Base-by-base conservation (phyloP, 1,284 basidiomycete genomes). In the Hemileia vastatrix region DNA sequence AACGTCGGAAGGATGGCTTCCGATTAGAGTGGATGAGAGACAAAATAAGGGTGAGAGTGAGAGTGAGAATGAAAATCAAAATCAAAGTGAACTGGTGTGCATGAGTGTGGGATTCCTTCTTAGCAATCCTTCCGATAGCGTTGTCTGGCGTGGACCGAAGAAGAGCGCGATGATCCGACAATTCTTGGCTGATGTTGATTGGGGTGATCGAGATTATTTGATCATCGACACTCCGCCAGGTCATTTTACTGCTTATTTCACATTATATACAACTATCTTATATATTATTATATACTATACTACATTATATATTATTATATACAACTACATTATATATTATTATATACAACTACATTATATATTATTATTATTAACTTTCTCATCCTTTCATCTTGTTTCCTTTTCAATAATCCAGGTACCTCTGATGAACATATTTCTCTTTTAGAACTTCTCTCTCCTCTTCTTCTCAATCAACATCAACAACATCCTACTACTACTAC, bases 121-220 rank as follows among this genome's bases (percentile, higher is more conserved):
- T 65, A 88, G 89, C 77, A 86, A 85, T 71, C 86, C 86, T 71
- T 88, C 88, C 56, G 93, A 96, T 74, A 88, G 86, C 13, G 91
- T 99, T 40, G 90, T 99, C 0, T 99, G 95, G 95, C 80, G 95
- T 68, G 95, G 95, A 0, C 95, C 95, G 36, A 98, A 98, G 82
- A 99, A 98, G 83, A 96, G 96, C 72, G 95, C 90, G 52, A 98
- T 98, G 95, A 97, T 99, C 71, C 81, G 92, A 70, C 95, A 99
- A 79, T 98, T 99, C 75, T 77, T 98, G 74, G 86, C 85, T 69
- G 93, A 99, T 72, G 95, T 98, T 9, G 79, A 91, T 65, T 99
- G 95, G 95, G 94, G 92, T 54, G 86, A 91, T 50, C 79, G 97
- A 65, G 95, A 99, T 78, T 98, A 93, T 78, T 80, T 99, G 54